Evolutionary conservation across 73 alveolate genomes (phyloP).

Genomic region (Tetrahymena borealis): DNA sequence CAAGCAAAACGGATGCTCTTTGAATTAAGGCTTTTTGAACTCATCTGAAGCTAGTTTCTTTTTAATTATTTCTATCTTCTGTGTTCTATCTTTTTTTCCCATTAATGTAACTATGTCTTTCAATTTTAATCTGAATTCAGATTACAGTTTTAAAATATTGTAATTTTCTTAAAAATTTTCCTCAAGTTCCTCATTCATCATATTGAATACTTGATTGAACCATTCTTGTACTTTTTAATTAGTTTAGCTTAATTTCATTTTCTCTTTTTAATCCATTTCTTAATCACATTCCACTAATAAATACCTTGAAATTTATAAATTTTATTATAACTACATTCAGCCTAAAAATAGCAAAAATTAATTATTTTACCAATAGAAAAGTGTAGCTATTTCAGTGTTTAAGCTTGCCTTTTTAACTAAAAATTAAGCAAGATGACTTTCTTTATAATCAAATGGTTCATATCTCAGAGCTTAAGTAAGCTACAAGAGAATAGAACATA

Average conservation of each 20-base stretch:
- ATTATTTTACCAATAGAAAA: slow-evolving; percentile 87
- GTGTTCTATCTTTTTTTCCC: slow-evolving; percentile 32
- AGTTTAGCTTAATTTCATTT: slow-evolving; percentile 28
- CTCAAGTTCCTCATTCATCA: slow-evolving; percentile 33
- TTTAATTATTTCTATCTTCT: slow-evolving; percentile 11
- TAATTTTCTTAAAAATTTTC: slow-evolving; percentile 34
- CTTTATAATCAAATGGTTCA: slow-evolving; percentile 61
- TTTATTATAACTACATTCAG: slow-evolving; percentile 42
- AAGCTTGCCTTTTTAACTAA: slow-evolving; percentile 65
- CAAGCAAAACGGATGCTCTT: slow-evolving; percentile 29
- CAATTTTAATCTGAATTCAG: slow-evolving; percentile 25
- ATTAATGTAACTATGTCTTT: slow-evolving; percentile 5
- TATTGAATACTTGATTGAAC: slow-evolving; percentile 40
- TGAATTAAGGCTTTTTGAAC: neutral
- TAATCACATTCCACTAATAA: slow-evolving; percentile 40
- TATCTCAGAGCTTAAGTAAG: slow-evolving; percentile 94
- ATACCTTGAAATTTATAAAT: slow-evolving; percentile 34
- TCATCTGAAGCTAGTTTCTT: slow-evolving; percentile 19
- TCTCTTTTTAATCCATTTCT: slow-evolving; percentile 66
- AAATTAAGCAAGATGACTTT: slow-evolving; percentile 67
- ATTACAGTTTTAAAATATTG: neutral
- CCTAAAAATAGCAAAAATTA: neutral
- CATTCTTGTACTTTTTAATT: slow-evolving; percentile 20
- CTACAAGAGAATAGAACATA: slow-evolving; percentile 81
- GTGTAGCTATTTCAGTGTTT: slow-evolving; percentile 79